A percentile compares a stretch with the other conserved stretches of the same genome.
Evolutionary conservation across 1,139 yeast species (phyloP).

Genomic region (Yamadazyma triangularis): DNA sequence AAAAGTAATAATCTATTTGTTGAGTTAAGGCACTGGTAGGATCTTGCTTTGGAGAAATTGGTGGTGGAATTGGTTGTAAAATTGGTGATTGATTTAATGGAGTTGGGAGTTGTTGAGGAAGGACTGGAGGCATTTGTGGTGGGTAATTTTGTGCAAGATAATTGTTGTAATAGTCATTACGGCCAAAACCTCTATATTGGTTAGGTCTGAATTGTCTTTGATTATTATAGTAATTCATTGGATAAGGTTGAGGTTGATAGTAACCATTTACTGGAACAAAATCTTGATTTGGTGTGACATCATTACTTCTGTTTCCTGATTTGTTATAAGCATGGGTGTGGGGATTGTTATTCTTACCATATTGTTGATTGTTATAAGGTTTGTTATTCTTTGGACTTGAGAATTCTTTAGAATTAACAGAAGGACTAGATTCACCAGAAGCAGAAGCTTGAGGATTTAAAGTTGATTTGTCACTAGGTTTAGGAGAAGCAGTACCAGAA

Average conservation of each 20-base stretch:
- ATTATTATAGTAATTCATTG: slow-evolving; percentile 7
- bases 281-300: neutral
- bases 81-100: slow-evolving; percentile 16
- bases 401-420: neutral
- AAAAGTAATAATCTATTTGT: slow-evolving; percentile 87
- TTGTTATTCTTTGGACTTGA: neutral
- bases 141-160: slow-evolving; percentile 9
- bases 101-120: slow-evolving; percentile 28
- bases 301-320: neutral
- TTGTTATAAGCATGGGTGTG: neutral
- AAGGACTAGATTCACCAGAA: neutral
- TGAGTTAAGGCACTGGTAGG: slow-evolving; percentile 47
- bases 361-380: neutral
- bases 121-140: slow-evolving; percentile 8
- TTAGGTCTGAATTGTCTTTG: slow-evolving; percentile 11
- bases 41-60: slow-evolving; percentile 46
- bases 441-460: neutral
- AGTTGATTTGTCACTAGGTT: slow-evolving; percentile 1
- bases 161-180: slow-evolving; percentile 9
- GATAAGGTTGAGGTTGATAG: slow-evolving; percentile 8
- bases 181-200: slow-evolving; percentile 12
- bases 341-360: neutral
- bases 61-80: slow-evolving; percentile 36
- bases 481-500: neutral
- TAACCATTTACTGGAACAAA: slow-evolving; percentile 2